Evolutionary conservation across 805 yeast genomes (phyloP), one percentile per base, ranked within the genome.

Genomic region (Candida coleopterorum): DNA sequence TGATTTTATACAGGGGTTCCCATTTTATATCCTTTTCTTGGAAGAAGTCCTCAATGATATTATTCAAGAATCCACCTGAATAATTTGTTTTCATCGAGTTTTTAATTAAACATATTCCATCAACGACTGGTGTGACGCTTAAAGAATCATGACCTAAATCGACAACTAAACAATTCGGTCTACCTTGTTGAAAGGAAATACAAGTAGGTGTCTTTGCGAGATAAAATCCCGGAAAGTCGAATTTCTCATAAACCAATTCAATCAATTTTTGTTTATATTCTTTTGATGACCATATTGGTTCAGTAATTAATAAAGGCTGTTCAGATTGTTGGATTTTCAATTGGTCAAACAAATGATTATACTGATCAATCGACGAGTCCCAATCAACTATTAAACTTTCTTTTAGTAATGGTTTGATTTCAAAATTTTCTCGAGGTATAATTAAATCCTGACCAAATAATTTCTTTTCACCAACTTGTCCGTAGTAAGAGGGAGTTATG

Each of bases 121-220:
- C 95, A 41, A 81, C 77, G 15, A 84, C 87, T 2, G 89, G 95
- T 4, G 93, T 81, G 1, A 80, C 89, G 42, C 86, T 77, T 14
- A 75, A 68, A 2, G 80, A 63, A 53, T 84, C 89, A 52, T 85
- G 93, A 5, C 96, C 96, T 26, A 85, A 61, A 56, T 87, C 95
- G 26, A 87, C 90, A 26, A 87, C 87, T 22, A 87, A 64, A 55
- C 95, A 87, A 42, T 81, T 82, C 30, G 95, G 88, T 54, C 94
- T 72, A 3, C 95, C 96, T 45, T 84, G 82, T 9, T 90, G 88
- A 60, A 89, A 89, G 2, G 95, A 79, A 1, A 84, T 79, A 62
- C 95, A 83, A 0, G 94, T 81, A n/a, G 96, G 90, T 7, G 81
- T 72, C 40, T 87, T 81, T 10, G 85, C 88, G 17, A 85, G 56